A percentile compares a stretch with the other conserved stretches of the same genome.
Conservation (phyloP, 495 filamentous ascomycete genomes). For the Penicillium verhagenii region DNA sequence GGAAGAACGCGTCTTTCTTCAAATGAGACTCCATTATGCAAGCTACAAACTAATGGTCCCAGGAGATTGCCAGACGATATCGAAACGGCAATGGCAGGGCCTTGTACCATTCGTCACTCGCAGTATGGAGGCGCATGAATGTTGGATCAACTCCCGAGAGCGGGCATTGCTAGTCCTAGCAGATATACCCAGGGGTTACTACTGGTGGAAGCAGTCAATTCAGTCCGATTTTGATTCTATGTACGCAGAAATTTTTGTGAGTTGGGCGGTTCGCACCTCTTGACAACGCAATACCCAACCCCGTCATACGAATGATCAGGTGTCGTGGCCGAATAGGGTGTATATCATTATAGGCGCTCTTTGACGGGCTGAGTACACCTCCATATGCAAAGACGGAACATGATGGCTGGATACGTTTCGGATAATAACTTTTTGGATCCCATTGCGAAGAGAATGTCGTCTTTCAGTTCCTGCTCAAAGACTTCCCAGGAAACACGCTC, state of each 20-base stretch:
- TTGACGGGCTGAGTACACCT: neutral
- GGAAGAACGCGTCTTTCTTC: neutral
- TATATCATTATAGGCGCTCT: neutral
- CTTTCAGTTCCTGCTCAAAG: slow-evolving; percentile 3
- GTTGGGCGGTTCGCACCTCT: too few species aligned
- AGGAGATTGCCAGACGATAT: neutral
- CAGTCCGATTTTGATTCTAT: too few species aligned
- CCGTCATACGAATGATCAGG: too few species aligned
- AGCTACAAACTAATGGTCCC: neutral
- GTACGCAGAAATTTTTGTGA: too few species aligned
- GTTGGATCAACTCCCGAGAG: too few species aligned
- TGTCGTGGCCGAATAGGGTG: too few species aligned
- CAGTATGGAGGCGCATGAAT: too few species aligned
- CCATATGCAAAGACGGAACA: slow-evolving; percentile 7
- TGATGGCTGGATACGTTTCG: slow-evolving; percentile 6
- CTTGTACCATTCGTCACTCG: too few species aligned
- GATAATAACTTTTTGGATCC: slow-evolving; percentile 4
- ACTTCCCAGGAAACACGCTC: neutral
- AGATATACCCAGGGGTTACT: too few species aligned
- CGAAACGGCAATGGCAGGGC: neutral
- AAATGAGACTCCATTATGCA: neutral
- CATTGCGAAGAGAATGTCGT: neutral
- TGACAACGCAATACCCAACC: too few species aligned
- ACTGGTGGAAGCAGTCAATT: too few species aligned
- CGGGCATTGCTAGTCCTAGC: too few species aligned